Conservation (phyloP, 441 rosid genomes). For the Daphne laureola region DNA sequence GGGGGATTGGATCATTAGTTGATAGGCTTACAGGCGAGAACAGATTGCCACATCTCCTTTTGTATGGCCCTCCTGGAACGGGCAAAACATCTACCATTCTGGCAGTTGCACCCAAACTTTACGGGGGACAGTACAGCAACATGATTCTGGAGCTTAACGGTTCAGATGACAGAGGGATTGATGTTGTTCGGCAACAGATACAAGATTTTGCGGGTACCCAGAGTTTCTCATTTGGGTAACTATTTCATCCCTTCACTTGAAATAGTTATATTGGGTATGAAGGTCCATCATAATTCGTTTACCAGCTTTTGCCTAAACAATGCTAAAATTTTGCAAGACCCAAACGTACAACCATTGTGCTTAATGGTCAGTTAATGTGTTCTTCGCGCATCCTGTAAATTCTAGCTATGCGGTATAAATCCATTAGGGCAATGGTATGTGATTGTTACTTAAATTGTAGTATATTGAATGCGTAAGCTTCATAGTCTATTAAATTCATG, state of each 20-base stretch:
- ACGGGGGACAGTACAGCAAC: slow-evolving; percentile 75
- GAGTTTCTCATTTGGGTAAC: slow-evolving; percentile 81
- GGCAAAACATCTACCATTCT: slow-evolving; percentile 96
- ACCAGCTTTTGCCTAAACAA: too few species aligned
- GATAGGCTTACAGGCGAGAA: slow-evolving; percentile 92
- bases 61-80: slow-evolving; percentile 97
- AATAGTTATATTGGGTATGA: too few species aligned
- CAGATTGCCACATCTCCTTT: slow-evolving; percentile 77
- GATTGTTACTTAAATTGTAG: too few species aligned
- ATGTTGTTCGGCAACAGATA: slow-evolving; percentile 86
- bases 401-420: too few species aligned
- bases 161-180: slow-evolving; percentile 94
- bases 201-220: slow-evolving; percentile 95
- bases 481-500: too few species aligned
- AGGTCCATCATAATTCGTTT: too few species aligned
- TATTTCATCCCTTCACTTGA: background rate
- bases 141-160: slow-evolving; percentile 97
- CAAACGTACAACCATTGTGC: too few species aligned
- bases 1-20: slow-evolving; percentile 36
- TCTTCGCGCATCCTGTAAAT: too few species aligned
- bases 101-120: slow-evolving; percentile 87
- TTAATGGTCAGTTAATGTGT: too few species aligned
- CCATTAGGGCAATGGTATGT: too few species aligned
- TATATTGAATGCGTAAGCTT: too few species aligned
- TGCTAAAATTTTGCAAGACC: too few species aligned